These are phyloP conservation scores for Hibiscus syriacus DNA, from an alignment of 345 rosid species.

Conservation along the genomic window DNA sequence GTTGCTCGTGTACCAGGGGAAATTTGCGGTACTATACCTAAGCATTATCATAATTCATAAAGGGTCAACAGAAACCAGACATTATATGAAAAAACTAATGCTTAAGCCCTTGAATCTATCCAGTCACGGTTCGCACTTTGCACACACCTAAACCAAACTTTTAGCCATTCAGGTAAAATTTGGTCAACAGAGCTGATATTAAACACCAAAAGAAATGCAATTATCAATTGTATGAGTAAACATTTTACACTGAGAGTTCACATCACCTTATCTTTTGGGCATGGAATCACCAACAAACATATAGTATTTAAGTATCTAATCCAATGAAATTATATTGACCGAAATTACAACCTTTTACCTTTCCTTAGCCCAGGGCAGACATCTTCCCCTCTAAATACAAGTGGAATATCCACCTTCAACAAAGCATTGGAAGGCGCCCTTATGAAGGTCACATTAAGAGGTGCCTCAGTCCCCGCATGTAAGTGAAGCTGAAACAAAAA, in stretches of 20 bases:
- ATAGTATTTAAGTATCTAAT: neutral
- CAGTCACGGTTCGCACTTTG: neutral
- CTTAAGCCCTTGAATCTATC: neutral
- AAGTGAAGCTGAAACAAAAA: conserved; percentile 58
- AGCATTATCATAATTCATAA: neutral
- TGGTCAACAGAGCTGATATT: neutral
- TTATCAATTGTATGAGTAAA: neutral
- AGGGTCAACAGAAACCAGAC: neutral
- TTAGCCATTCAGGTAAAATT: neutral
- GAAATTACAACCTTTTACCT: conserved; percentile 37
- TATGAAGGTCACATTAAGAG: too few relatives aligned
- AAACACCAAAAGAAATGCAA: neutral
- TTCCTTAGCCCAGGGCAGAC: conserved; percentile 91
- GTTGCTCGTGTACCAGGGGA: neutral
- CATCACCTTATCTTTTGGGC: neutral
- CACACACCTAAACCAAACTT: neutral
- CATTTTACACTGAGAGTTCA: neutral
- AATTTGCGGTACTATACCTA: neutral
- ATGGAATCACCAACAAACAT: neutral
- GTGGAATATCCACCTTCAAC: too few relatives aligned
- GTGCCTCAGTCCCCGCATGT: too few relatives aligned
- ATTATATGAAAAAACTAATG: neutral
- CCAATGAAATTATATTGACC: neutral
- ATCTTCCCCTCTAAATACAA: conserved; percentile 75
- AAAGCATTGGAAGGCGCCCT: too few relatives aligned